phyloP scores from a whole-genome alignment of 1,284 basidiomycete species.

The Phlebopus sp. region DNA sequence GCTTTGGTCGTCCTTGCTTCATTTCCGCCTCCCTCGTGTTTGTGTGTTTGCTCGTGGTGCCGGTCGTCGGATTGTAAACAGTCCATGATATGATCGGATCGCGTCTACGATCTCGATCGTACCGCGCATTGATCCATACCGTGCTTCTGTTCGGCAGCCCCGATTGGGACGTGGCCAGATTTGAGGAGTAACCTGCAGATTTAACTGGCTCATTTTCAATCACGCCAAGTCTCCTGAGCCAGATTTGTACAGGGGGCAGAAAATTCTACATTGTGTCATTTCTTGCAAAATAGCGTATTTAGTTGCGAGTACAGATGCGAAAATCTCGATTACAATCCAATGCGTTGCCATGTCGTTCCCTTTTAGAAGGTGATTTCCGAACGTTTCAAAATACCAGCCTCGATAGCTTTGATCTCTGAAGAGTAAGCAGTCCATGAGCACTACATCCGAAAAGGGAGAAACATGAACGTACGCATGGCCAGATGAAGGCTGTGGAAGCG shows the following conservation, averaged over 20 bases:
- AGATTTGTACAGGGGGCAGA: background rate
- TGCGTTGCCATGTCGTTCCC: background rate
- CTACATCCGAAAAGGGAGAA: background rate
- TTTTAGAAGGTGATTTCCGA: conserved; percentile 24
- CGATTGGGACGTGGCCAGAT: no score
- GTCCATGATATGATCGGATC: no score
- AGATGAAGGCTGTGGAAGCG: conserved; percentile 37
- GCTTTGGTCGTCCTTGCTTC: no score
- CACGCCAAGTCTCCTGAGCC: no score
- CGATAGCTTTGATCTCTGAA: conserved; percentile 34
- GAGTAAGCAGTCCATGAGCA: background rate
- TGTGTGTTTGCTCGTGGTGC: no score
- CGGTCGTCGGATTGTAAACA: no score
- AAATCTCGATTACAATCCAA: background rate
- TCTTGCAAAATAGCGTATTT: conserved; percentile 1
- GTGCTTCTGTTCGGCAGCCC: no score
- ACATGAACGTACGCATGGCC: conserved; percentile 34
- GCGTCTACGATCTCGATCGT: no score
- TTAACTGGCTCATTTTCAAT: no score
- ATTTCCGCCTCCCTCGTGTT: no score
- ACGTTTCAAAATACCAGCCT: conserved; percentile 25
- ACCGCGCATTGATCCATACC: no score
- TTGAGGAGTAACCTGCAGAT: no score
- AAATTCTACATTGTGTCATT: background rate
- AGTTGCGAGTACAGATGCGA: background rate